Percentiles rank a stretch among this genome's conserved stretches.
These are phyloP conservation scores for Pelargonium myrrhifolium DNA, from an alignment of 441 rosid genomes.

Conservation along the genomic window DNA sequence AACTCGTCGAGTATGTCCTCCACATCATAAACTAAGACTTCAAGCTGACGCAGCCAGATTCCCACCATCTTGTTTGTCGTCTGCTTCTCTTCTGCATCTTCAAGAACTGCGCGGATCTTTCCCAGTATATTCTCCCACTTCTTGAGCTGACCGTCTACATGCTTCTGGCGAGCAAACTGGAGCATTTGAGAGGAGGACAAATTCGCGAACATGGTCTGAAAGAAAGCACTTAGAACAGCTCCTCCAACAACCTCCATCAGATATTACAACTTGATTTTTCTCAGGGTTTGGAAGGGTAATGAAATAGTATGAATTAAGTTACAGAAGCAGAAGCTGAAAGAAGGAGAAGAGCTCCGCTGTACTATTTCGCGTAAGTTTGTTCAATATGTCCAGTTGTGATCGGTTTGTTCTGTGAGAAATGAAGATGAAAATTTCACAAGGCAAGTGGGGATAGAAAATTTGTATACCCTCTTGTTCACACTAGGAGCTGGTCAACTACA, in stretches of 20 bases:
- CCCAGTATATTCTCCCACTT: constrained; percentile 6
- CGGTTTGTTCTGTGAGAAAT: background rate
- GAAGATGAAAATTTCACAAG: background rate
- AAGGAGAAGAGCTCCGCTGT: background rate
- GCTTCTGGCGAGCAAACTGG: constrained; percentile 10
- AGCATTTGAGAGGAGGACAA: constrained; percentile 17
- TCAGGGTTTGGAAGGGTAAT: background rate
- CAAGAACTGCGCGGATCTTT: background rate
- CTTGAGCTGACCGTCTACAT: constrained; percentile 7
- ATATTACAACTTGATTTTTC: background rate
- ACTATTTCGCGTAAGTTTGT: background rate
- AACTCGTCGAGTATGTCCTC: constrained; percentile 8
- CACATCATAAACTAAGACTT: background rate
- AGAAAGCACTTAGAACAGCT: constrained; percentile 18
- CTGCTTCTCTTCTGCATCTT: constrained; percentile 29
- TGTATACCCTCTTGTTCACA: background rate
- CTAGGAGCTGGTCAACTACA: background rate
- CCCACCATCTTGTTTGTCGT: constrained; percentile 8
- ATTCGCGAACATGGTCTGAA: constrained; percentile 19
- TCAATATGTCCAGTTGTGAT: background rate
- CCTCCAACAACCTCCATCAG: constrained; percentile 14
- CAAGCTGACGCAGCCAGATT: constrained; percentile 8
- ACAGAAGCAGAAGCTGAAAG: background rate
- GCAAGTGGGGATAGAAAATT: constrained; percentile 5
- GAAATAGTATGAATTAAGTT: background rate